A percentile compares a stretch with the other conserved stretches of the same genome.
Evolutionary conservation across 192 early-diverging fungal species (phyloP).

Genomic region (Umbelopsis sp.): DNA sequence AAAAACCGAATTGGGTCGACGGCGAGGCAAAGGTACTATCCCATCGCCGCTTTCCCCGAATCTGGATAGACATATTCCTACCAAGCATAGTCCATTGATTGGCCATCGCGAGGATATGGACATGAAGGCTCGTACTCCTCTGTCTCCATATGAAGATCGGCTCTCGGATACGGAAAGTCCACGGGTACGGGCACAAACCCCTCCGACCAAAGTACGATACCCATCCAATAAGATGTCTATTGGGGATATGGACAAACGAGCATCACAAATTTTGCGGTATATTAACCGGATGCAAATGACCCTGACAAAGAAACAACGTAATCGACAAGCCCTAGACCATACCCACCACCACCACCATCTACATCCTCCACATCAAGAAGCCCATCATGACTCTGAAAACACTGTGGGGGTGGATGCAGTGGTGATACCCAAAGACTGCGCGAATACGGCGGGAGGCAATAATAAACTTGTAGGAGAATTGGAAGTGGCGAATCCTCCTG

Average conservation of each 20-base stretch:
- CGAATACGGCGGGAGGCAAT: not conserved
- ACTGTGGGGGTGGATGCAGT: not conserved
- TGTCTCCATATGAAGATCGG: conserved; percentile 9
- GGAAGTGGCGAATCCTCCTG: conserved; percentile 2
- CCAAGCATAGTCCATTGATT: conserved; percentile 12
- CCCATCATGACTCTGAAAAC: not conserved
- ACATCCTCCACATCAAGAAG: not conserved
- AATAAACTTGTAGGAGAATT: conserved; percentile 8
- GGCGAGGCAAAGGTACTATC: conserved; percentile 2
- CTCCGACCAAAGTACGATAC: conserved; percentile 53
- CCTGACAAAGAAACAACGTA: conserved; percentile 15
- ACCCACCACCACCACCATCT: not conserved
- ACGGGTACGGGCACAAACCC: conserved; percentile 30
- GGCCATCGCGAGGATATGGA: conserved; percentile 1
- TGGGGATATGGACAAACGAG: conserved; percentile 67
- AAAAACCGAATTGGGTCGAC: not conserved
- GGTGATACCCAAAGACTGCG: not conserved
- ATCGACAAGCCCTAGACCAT: not conserved
- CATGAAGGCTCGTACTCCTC: not conserved
- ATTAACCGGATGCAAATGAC: conserved; percentile 32
- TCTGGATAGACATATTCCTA: conserved; percentile 2
- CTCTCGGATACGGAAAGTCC: conserved; percentile 12
- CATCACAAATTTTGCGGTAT: conserved; percentile 64
- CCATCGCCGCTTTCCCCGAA: not conserved
- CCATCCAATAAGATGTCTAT: conserved; percentile 55